phyloP scores from a whole-genome alignment of 257 asterid genomes.

The Phtheirospermum japonicum region DNA sequence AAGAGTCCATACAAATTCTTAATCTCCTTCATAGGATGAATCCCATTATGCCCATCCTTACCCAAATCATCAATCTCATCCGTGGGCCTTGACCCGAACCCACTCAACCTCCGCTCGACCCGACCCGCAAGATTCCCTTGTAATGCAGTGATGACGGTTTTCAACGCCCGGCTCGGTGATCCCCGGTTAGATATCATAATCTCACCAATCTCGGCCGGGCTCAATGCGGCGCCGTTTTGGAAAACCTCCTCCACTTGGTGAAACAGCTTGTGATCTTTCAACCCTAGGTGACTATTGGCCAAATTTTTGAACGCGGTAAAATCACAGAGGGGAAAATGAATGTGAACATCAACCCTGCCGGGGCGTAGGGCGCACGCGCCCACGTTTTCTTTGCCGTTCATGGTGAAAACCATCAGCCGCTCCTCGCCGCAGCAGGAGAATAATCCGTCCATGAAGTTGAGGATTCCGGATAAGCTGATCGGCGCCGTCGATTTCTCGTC shows the following conservation, averaged over 20 bases:
- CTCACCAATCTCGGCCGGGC: conserved; percentile 83
- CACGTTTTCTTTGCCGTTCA: conserved; percentile 61
- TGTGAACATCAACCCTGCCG: conserved; percentile 79
- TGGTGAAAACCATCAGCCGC: conserved; percentile 72
- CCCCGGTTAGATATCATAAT: conserved; percentile 85
- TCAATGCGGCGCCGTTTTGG: conserved; percentile 70
- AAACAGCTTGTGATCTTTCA: conserved; percentile 76
- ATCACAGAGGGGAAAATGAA: conserved; percentile 78
- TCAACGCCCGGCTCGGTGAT: conserved; percentile 79
- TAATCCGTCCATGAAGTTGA: conserved; percentile 89
- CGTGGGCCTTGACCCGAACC: conserved; percentile 53
- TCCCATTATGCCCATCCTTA: conserved; percentile 44
- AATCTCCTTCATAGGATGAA: conserved; percentile 58
- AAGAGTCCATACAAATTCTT: conserved; percentile 66
- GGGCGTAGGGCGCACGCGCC: conserved; percentile 71
- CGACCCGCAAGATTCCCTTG: conserved; percentile 48
- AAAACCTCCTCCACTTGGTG: conserved; percentile 76
- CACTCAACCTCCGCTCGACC: conserved; percentile 43
- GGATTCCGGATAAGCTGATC: conserved; percentile 57
- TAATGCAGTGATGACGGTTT: conserved; percentile 68
- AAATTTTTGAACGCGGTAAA: conserved; percentile 63
- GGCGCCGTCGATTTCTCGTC: conserved; percentile 47
- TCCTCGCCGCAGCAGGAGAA: conserved; percentile 87
- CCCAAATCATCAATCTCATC: conserved; percentile 48
- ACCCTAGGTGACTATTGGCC: conserved; percentile 71